These are phyloP conservation scores for Suillus fuscotomentosus DNA, from an alignment of 768 basidiomycete species.

Conservation along the genomic window DNA sequence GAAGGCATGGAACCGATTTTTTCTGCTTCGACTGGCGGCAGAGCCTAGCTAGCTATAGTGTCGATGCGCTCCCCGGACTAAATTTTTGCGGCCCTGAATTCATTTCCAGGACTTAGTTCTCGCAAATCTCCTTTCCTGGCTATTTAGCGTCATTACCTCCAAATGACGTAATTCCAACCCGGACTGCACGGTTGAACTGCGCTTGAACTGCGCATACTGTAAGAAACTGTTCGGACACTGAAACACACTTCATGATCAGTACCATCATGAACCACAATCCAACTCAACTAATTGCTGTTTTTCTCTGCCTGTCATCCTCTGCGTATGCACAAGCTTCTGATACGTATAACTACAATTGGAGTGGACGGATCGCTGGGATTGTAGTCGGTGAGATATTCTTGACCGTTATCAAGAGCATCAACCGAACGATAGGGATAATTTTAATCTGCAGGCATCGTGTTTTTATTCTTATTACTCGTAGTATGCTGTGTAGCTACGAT, in stretches of 20 bases:
- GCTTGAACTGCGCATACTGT: not conserved
- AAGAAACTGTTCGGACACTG: not conserved
- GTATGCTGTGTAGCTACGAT: conserved; percentile 6
- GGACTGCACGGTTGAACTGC: no score
- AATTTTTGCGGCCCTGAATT: not conserved
- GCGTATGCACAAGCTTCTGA: conserved; percentile 12
- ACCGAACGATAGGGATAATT: not conserved
- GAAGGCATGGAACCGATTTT: conserved; percentile 36
- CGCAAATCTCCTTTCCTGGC: not conserved
- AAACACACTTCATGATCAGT: not conserved
- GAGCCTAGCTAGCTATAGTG: conserved; percentile 18
- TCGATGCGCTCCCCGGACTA: not conserved
- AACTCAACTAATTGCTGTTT: not conserved
- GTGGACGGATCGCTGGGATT: conserved; percentile 23
- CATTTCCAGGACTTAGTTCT: not conserved
- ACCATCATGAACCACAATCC: conserved; percentile 1
- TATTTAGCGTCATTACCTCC: not conserved
- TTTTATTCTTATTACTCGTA: conserved; percentile 12
- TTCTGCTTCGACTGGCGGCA: conserved; percentile 48
- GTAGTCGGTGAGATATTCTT: conserved; percentile 19
- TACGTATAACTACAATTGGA: conserved; percentile 11
- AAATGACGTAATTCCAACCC: not conserved
- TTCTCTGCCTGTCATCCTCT: conserved; percentile 8
- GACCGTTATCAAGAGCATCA: no score
- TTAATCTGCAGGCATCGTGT: conserved; percentile 11